Evolutionary conservation across 2,329 filamentous ascomycete species (phyloP).

Genomic region (Epichloe gansuensis): DNA sequence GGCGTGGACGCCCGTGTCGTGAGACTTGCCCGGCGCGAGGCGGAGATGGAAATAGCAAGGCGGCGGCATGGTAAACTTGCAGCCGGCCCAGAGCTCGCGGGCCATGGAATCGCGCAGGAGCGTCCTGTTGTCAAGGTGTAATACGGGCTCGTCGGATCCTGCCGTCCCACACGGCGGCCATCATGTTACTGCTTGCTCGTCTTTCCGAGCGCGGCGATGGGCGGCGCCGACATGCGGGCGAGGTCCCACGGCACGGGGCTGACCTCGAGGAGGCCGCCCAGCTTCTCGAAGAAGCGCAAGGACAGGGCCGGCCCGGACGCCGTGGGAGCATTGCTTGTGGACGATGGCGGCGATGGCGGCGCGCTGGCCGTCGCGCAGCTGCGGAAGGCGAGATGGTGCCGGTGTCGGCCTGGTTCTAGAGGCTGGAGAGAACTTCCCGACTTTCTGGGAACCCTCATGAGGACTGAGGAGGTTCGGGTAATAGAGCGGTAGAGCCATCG

Average conservation of each 20-base stretch:
- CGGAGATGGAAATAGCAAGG: slow-evolving; percentile 53
- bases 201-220: slow-evolving; percentile 26
- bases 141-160: slow-evolving; percentile 30
- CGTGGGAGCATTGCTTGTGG: slow-evolving; percentile 48
- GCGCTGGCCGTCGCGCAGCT: slow-evolving; percentile 44
- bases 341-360: slow-evolving; percentile 53
- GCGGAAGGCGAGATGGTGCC: slow-evolving; percentile 26
- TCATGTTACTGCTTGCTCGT: slow-evolving; percentile 25
- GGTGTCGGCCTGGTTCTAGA: slow-evolving; percentile 33
- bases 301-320: slow-evolving; percentile 49
- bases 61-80: slow-evolving; percentile 56
- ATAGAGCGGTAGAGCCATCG: too few species aligned
- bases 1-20: slow-evolving; percentile 36
- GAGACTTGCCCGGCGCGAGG: slow-evolving; percentile 39
- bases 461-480: too few species aligned
- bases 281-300: slow-evolving; percentile 35
- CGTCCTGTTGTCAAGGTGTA: slow-evolving; percentile 26
- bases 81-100: slow-evolving; percentile 44
- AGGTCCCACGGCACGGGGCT: slow-evolving; percentile 26
- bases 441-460: too few species aligned
- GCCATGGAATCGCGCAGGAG: slow-evolving; percentile 32
- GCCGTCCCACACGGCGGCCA: slow-evolving; percentile 27
- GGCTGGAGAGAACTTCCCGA: slow-evolving; percentile 35
- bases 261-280: slow-evolving; percentile 26
- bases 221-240: slow-evolving; percentile 23